Conservation (phyloP, 306 rosid genomes). For the Lithocarpus polystachyus region DNA sequence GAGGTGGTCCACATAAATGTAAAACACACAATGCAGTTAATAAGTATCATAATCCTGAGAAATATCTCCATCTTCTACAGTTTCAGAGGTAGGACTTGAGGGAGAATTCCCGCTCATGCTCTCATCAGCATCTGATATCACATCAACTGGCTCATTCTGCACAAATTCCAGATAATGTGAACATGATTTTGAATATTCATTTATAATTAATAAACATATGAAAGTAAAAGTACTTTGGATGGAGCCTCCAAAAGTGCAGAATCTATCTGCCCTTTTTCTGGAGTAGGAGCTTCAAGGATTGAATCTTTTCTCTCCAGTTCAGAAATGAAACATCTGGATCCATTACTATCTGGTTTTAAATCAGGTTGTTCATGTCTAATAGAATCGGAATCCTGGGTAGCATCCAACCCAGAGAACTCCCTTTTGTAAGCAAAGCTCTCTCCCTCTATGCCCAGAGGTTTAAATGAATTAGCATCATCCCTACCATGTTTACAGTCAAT, state of each 20-base stretch:
- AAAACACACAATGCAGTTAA: constrained; percentile 13
- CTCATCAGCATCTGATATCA: constrained; percentile 48
- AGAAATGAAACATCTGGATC: constrained; percentile 12
- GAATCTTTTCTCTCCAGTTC: constrained; percentile 35
- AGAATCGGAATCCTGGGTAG: constrained; percentile 24
- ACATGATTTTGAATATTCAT: constrained; percentile 8
- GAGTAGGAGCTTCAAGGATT: constrained; percentile 26
- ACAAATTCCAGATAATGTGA: neutral
- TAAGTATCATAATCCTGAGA: constrained; percentile 20
- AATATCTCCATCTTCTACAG: constrained; percentile 51
- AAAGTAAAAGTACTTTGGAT: constrained; percentile 48
- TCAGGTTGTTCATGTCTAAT: constrained; percentile 28
- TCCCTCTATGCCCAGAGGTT: constrained; percentile 29
- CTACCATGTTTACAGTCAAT: constrained; percentile 26
- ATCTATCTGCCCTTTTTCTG: constrained; percentile 37
- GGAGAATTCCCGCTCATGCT: constrained; percentile 44
- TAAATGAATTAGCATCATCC: constrained; percentile 31
- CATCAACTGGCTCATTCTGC: constrained; percentile 60
- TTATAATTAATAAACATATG: constrained; percentile 4
- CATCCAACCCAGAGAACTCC: constrained; percentile 28
- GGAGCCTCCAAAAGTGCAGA: constrained; percentile 40
- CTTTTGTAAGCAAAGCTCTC: constrained; percentile 23
- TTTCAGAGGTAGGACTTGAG: constrained; percentile 56
- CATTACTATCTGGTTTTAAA: constrained; percentile 25
- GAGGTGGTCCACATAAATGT: constrained; percentile 12